phyloP scores from a whole-genome alignment of 129 eudicot species.

The Lactuca saligna region DNA sequence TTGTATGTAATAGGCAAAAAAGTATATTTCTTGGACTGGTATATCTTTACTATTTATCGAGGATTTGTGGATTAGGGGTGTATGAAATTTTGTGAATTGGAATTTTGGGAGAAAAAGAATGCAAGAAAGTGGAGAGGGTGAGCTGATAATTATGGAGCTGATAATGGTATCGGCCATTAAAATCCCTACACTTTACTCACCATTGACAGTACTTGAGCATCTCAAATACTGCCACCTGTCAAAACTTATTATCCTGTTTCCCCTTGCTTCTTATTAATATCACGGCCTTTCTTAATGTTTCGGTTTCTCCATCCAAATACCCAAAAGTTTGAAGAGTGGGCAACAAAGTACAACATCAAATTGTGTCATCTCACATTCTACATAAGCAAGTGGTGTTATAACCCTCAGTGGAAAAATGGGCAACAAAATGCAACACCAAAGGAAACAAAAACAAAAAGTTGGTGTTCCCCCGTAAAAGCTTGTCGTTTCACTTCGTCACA shows the following conservation, averaged over 20 bases:
- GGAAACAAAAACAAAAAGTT: too few species aligned
- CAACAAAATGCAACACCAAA: too few species aligned
- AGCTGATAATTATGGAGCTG: constrained; percentile 35
- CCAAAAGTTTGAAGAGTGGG: too few species aligned
- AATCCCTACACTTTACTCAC: constrained; percentile 29
- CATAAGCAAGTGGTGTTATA: too few species aligned
- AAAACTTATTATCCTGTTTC: constrained; percentile 36
- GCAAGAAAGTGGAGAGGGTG: constrained; percentile 6
- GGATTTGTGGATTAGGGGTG: constrained; percentile 28
- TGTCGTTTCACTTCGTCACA: too few species aligned
- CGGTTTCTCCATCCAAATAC: too few species aligned
- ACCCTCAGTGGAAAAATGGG: too few species aligned
- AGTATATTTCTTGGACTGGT: constrained; percentile 7
- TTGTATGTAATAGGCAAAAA: constrained; percentile 2
- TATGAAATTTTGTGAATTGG: constrained; percentile 29
- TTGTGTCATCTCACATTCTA: too few species aligned
- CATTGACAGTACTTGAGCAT: constrained; percentile 14
- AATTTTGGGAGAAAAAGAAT: constrained; percentile 21
- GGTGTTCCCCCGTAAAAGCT: too few species aligned
- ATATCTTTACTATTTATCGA: constrained; percentile 1
- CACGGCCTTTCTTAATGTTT: not conserved
- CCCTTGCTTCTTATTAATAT: constrained; percentile 1
- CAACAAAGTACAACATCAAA: too few species aligned
- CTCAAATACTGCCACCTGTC: constrained; percentile 35
- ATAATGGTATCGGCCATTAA: constrained; percentile 6